These are phyloP conservation scores for Dactylellina drechsleri DNA, from an alignment of 2,329 filamentous ascomycete genomes.

Conservation along the genomic window DNA sequence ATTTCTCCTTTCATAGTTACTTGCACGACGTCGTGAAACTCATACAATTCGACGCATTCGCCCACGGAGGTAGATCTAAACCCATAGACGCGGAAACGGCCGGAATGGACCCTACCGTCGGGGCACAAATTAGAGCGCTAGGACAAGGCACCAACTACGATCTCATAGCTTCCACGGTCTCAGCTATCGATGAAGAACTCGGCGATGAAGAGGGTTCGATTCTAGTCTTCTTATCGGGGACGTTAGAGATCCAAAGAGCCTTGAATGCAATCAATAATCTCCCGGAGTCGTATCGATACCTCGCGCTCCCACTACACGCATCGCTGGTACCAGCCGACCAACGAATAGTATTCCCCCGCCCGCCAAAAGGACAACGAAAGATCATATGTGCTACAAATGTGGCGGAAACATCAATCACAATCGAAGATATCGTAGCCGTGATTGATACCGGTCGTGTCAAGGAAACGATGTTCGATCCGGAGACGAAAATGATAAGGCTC, in stretches of 20 bases:
- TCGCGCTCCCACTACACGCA: slow-evolving; percentile 89
- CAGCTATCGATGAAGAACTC: slow-evolving; percentile 81
- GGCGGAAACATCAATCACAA: slow-evolving; percentile 97
- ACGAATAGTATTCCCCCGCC: slow-evolving; percentile 79
- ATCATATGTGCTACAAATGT: slow-evolving; percentile 96
- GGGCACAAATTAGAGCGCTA: slow-evolving; percentile 53
- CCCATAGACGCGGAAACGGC: slow-evolving; percentile 49
- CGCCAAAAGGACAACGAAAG: slow-evolving; percentile 85
- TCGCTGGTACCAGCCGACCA: slow-evolving; percentile 90
- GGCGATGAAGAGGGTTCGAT: slow-evolving; percentile 81
- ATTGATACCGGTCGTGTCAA: slow-evolving; percentile 96
- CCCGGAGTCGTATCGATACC: slow-evolving; percentile 59
- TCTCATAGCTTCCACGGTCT: slow-evolving; percentile 81
- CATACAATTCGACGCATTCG: slow-evolving; percentile 73
- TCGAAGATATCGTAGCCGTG: slow-evolving; percentile 94
- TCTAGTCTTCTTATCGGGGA: slow-evolving; percentile 90
- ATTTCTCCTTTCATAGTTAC: slow-evolving; percentile 65
- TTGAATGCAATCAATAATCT: slow-evolving; percentile 57
- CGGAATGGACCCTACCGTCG: slow-evolving; percentile 54
- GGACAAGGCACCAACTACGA: slow-evolving; percentile 81
- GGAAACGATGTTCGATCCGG: slow-evolving; percentile 91
- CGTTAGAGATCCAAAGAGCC: slow-evolving; percentile 82
- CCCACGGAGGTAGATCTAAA: slow-evolving; percentile 52
- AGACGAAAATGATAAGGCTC: slow-evolving; percentile 92
- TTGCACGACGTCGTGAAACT: slow-evolving; percentile 85